Base-by-base conservation (phyloP, 192 early-diverging fungal species). In the Mortierella antarctica region DNA sequence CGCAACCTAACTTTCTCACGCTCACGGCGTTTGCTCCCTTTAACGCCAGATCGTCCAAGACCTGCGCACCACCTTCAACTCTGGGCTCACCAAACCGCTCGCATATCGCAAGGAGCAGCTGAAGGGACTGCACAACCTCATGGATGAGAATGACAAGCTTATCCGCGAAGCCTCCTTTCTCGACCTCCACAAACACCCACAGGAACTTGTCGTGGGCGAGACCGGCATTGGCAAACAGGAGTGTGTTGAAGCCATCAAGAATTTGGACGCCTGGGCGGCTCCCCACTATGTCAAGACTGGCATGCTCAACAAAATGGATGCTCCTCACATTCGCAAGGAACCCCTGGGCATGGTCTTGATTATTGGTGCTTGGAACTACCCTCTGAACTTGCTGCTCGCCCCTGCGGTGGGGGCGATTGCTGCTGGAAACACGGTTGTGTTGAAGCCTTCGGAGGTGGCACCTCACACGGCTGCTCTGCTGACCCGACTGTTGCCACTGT, bases 391-490 rank as follows among this genome's bases (percentile, higher is more conserved):
- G 15, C 23, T 88, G 41, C 64, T 97, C 7, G 70, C 83, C 20
- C 96, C 97, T 7, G 73, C 96, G 17, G 86, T 93, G 4, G 91
- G 92, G 20, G 95, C 96, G 10, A 88, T 99, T 69, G 96, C 96
- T 12, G 97, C 93, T 5, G 97, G 97, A 17, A 96, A 96, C 86
- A 90, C 91, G 6, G 93, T 86, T 5, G 62, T 93, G 7, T n/a
- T 92, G n/a, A 95, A 95, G 88, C 96, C 94, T 12, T 96, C 95
- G 13, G 97, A 99, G 86, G 70, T 96, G 1, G 58, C 95, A 8
- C 47, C 83, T 13, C 86, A 95, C 62, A 85, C 88, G 4, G 92
- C 95, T 0, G 73, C 81, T 5, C 84, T 91, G 41, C 46, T 97
- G 3, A 85, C 88, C 7, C 70, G 88, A 15, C 59, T 94, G n/a